Evolutionary conservation across 441 rosid species (phyloP), one percentile per base, ranked within the genome.

Genomic region (Erodium texanum): DNA sequence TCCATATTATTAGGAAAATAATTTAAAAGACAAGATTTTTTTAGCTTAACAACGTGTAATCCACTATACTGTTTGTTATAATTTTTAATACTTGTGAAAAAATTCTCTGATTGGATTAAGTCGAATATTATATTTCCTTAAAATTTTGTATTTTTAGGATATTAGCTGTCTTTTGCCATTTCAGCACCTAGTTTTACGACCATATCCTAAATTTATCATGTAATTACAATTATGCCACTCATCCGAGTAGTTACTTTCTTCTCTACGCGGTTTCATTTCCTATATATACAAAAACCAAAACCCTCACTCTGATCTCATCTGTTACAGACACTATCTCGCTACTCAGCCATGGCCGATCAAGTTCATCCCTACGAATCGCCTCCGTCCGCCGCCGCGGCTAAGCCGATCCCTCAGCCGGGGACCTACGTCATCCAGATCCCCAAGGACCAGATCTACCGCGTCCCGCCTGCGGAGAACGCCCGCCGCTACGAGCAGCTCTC

Each of bases 371-470:
- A 29, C n/a, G 71, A 71, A 32, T 68, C 70, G 5, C 63, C 62
- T 18, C 58, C 67, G 18, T 12, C 45, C 12, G 7, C 45, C 45
- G 0, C 66, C 50, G 3, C 72, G 38, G 79, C 70, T 9, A 82
- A 77, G 8, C 71, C 77, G 0, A 58, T 65, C 12, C 75, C 80
- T 18, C 67, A 80, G 15, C 83, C 90, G 7, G 82, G 85, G 1
- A 89, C 97, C 8, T 93, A 93, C 84, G 93, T 93, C 22, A 79
- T 90, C 72, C 90, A 83, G 68, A 78, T 93, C 75, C 98, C 96
- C 2, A 93, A 93, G 70, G 97, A 90, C 74, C 92, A 86, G 68
- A 73, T 93, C 85, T 87, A 87, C 83, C 87, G 90, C 11, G 75
- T 90, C 8, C 97, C 98, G 0, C 96, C 94, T 0, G 90, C 88